Percentiles rank a stretch among this genome's conserved stretches.
Conservation (phyloP, 495 filamentous ascomycete species). For the Penicillium pancosmium region DNA sequence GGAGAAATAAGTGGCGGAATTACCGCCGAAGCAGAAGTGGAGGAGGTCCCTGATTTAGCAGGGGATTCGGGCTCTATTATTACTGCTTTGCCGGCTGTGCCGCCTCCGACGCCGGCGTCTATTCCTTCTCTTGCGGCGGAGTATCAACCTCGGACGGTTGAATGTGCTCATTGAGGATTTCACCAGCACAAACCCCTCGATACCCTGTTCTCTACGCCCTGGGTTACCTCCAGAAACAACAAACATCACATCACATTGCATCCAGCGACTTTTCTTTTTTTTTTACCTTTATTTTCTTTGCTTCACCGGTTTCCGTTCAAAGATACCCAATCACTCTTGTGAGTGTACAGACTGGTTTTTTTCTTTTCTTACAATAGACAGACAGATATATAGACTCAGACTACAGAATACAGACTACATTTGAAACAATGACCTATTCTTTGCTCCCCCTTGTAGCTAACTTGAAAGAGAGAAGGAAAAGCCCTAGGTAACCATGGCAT, state of each 20-base stretch:
- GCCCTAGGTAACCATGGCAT: not conserved
- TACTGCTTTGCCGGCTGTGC: conserved; percentile 44
- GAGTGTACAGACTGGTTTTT: not conserved
- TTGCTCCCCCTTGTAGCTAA: too few species aligned
- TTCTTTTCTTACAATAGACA: not conserved
- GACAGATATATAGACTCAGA: too few species aligned
- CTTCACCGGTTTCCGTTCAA: not conserved
- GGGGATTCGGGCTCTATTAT: conserved; percentile 35
- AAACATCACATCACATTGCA: not conserved
- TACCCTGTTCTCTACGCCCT: too few species aligned
- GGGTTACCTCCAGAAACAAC: too few species aligned
- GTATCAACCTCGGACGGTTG: conserved; percentile 20
- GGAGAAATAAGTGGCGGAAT: too few species aligned
- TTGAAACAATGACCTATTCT: too few species aligned
- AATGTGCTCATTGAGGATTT: conserved; percentile 2
- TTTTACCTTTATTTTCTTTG: not conserved
- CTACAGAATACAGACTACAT: not conserved
- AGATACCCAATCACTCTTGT: not conserved
- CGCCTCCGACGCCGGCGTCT: conserved; percentile 15
- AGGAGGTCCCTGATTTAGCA: not conserved
- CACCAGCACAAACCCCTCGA: too few species aligned
- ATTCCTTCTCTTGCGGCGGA: conserved; percentile 13
- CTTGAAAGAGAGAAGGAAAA: too few species aligned
- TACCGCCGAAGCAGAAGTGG: too few species aligned
- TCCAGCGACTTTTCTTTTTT: not conserved